Evolutionary conservation across 176 grass and related monocot genomes (phyloP).

Genomic region (Tillandsia leiboldiana): DNA sequence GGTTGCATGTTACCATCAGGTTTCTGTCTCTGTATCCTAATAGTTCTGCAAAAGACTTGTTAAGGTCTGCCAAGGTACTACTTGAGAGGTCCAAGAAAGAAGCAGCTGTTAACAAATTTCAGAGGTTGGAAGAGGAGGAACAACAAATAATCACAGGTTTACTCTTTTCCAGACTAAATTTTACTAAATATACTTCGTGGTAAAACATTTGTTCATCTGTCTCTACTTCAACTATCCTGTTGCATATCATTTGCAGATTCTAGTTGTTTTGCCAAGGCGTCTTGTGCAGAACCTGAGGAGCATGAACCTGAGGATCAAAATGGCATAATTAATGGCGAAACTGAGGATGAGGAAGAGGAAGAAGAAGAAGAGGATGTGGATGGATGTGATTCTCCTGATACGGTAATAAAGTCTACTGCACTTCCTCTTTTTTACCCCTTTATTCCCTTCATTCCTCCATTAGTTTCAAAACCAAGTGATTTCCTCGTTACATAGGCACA

Average conservation of each 20-base stretch:
- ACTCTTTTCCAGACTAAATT: slow-evolving; percentile 14
- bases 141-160: slow-evolving; percentile 43
- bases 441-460: background rate
- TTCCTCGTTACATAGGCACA: slow-evolving; percentile 23
- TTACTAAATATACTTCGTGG: background rate
- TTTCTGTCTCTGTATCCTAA: slow-evolving; percentile 60
- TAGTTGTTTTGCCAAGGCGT: slow-evolving; percentile 18
- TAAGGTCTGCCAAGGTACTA: slow-evolving; percentile 37
- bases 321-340: slow-evolving; percentile 33
- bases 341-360: slow-evolving; percentile 52
- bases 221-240: background rate
- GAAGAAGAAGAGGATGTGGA: slow-evolving; percentile 50
- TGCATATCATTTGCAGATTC: slow-evolving; percentile 15
- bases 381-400: slow-evolving; percentile 44
- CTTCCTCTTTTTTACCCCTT: slow-evolving; percentile 14
- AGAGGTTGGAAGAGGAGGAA: slow-evolving; percentile 33
- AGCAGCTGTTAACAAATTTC: slow-evolving; percentile 44
- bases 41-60: slow-evolving; percentile 33
- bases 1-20: slow-evolving; percentile 60
- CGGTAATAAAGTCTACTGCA: slow-evolving; percentile 22
- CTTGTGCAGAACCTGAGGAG: slow-evolving; percentile 17
- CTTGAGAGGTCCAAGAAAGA: slow-evolving; percentile 75
- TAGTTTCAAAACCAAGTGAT: slow-evolving; percentile 5
- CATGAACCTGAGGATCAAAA: slow-evolving; percentile 34
- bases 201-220: background rate